phyloP scores from a whole-genome alignment of 2,329 filamentous ascomycete genomes.

The Phialemoniopsis sp. region DNA sequence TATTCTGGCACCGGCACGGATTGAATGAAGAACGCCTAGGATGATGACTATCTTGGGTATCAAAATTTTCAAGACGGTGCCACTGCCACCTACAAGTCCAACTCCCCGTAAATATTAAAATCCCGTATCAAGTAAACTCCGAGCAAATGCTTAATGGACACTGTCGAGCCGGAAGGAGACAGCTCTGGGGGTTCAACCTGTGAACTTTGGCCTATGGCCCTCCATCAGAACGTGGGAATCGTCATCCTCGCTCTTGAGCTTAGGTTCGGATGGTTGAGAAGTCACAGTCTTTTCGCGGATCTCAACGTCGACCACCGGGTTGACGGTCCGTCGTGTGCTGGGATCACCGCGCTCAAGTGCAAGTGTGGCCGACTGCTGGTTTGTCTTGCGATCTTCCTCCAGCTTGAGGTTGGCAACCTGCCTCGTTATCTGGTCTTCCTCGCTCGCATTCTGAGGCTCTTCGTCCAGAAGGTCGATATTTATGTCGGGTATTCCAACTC shows the following conservation, averaged over 20 bases:
- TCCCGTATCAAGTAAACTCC: background rate
- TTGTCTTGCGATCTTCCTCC: constrained; percentile 34
- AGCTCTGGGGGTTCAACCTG: constrained; percentile 8
- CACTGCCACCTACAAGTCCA: no score
- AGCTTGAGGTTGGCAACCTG: constrained; percentile 38
- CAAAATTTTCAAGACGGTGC: no score
- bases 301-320: constrained; percentile 35
- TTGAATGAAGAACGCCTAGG: no score
- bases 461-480: constrained; percentile 66
- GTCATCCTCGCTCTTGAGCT: constrained; percentile 20
- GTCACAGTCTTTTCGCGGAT: constrained; percentile 48
- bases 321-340: constrained; percentile 10
- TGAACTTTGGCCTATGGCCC: constrained; percentile 42
- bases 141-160: background rate
- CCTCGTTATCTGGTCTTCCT: constrained; percentile 21
- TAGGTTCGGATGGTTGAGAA: constrained; percentile 31
- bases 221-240: constrained; percentile 43
- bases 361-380: constrained; percentile 35
- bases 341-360: constrained; percentile 45
- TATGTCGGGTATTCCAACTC: constrained; percentile 54
- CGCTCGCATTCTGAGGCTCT: constrained; percentile 41
- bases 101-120: no score
- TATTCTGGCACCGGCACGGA: no score
- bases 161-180: no score
- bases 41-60: no score